Evolutionary conservation across 768 basidiomycete species (phyloP), one percentile per base, ranked within the genome.

Genomic region (Leccinum barrowsii): DNA sequence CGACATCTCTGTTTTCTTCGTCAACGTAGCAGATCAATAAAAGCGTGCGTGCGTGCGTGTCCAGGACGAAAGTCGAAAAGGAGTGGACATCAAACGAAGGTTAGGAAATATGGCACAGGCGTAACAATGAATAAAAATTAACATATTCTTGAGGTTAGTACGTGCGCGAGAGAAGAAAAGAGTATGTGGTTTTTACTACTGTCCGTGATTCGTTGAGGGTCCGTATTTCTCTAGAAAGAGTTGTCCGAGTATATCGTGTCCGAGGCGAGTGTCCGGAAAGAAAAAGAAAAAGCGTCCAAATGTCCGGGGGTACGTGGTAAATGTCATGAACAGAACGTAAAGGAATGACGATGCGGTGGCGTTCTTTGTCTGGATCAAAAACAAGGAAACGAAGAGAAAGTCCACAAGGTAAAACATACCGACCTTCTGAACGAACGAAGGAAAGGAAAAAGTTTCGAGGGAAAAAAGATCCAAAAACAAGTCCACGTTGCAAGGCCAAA

Each of bases 281-380:
- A 17, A n/a, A n/a, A 10, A 4, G 40, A 42, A n/a, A 42, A 42
- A 42, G 40, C 17, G 40, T 8, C n/a, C n/a, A 51, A 56, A 15
- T 0, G 68, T 72, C 68, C 70, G 57, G 61, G 37, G 48, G 37
- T 60, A 57, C 59, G 65, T 71, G 30, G 13, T 42, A 3, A 24
- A 47, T 47, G 54, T 67, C 69, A 30, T 73, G 7, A 70, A 59
- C 17, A 30, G 60, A 72, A 56, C 59, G 70, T 73, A 50, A 34
- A 37, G 10, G 40, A n/a, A 42, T 50, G 35, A 47, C 48, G 50
- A 40, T 61, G 57, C 57, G 22, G 59, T 64, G 50, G 24, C 40
- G 54, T 60, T 61, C 54, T 52, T 48, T 34, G 21, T 59, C 56
- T 32, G 58, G 56, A 53, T 48, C 46, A 42, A 42, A 42, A 42